These are phyloP conservation scores for Sporothrix brasiliensis DNA, from an alignment of 2,329 filamentous ascomycete genomes.

Conservation along the genomic window DNA sequence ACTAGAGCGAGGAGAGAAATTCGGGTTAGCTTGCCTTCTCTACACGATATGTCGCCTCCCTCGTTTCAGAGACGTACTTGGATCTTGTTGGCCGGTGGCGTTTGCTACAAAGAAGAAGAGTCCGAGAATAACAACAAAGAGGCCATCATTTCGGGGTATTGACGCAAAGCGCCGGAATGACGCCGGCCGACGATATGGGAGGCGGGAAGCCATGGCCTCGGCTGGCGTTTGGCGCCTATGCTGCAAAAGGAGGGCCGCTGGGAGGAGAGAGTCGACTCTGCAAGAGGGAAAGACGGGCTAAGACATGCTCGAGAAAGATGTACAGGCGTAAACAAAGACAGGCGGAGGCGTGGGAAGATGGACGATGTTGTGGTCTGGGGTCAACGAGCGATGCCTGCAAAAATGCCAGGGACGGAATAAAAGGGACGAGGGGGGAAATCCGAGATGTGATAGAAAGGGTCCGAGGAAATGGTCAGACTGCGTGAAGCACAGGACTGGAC, in stretches of 20 bases:
- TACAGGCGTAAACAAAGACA: background rate
- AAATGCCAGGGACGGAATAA: background rate
- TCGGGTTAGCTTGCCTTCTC: background rate
- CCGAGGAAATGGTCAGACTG: background rate
- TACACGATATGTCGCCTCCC: too few relatives aligned
- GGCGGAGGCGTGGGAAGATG: background rate
- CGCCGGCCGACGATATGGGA: background rate
- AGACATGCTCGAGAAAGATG: background rate
- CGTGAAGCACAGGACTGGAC: background rate
- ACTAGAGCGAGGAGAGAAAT: conserved; percentile 42
- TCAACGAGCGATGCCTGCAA: background rate
- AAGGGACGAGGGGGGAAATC: background rate
- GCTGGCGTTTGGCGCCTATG: background rate
- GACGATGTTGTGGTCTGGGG: background rate
- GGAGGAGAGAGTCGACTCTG: background rate
- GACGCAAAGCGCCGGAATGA: background rate
- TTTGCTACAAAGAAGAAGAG: background rate
- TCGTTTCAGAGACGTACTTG: conserved; percentile 25
- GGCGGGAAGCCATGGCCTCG: background rate
- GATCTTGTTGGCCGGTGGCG: conserved; percentile 26
- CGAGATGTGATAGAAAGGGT: conserved; percentile 24
- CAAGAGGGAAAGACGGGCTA: background rate
- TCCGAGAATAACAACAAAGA: background rate
- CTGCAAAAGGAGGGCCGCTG: background rate
- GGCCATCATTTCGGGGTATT: background rate